phyloP scores from a whole-genome alignment of 495 filamentous ascomycete genomes.

The Penicillium coffeae region DNA sequence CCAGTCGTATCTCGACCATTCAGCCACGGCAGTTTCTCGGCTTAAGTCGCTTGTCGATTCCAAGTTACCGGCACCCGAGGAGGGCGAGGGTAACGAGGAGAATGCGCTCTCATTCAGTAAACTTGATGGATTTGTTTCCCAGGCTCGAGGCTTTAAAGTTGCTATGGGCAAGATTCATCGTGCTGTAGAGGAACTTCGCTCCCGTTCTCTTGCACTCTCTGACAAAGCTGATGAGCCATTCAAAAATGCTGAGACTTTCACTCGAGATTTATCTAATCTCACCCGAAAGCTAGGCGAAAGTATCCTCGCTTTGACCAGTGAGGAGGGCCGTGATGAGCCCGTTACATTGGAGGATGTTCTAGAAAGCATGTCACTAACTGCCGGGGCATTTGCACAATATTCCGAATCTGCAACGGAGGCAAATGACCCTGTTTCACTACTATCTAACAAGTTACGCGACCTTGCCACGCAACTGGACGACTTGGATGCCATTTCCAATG shows the following conservation, averaged over 20 bases:
- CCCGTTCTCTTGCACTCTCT: slow-evolving; percentile 70
- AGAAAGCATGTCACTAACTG: slow-evolving; percentile 54
- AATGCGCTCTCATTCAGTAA: slow-evolving; percentile 60
- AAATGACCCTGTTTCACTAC: slow-evolving; percentile 64
- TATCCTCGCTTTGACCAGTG: slow-evolving; percentile 59
- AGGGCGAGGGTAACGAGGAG: slow-evolving; percentile 31
- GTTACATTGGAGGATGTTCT: slow-evolving; percentile 64
- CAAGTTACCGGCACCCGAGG: slow-evolving; percentile 50
- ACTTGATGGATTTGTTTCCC: slow-evolving; percentile 65
- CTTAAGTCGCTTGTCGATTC: slow-evolving; percentile 61
- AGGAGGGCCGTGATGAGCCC: slow-evolving; percentile 68
- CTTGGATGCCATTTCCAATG: slow-evolving; percentile 65
- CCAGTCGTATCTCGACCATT: slow-evolving; percentile 77
- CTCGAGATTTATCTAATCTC: slow-evolving; percentile 64
- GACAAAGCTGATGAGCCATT: slow-evolving; percentile 51
- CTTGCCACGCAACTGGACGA: slow-evolving; percentile 66
- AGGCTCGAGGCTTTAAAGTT: slow-evolving; percentile 80
- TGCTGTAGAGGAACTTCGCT: slow-evolving; percentile 72
- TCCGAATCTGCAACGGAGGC: slow-evolving; percentile 35
- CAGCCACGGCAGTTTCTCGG: slow-evolving; percentile 62
- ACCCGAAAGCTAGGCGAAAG: slow-evolving; percentile 63
- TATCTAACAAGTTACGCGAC: slow-evolving; percentile 61
- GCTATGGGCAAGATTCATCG: slow-evolving; percentile 74
- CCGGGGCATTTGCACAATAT: slow-evolving; percentile 28
- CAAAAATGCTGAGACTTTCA: slow-evolving; percentile 57